Evolutionary conservation across 352 stramenopile genomes (phyloP).

Genomic region (Elongisporangium anandrum): DNA sequence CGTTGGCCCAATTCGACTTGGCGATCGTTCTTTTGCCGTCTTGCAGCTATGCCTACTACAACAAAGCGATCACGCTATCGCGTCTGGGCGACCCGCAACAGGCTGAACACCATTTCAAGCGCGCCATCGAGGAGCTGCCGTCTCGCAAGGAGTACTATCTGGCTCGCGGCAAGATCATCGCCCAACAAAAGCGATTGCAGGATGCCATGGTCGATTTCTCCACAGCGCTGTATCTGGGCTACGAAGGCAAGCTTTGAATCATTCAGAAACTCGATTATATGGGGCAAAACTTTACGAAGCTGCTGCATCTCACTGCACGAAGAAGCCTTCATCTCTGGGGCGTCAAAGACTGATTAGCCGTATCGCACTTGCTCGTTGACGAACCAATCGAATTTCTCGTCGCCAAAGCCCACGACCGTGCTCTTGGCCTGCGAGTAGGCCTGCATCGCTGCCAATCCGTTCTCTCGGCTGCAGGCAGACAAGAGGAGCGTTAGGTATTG

Average conservation of each 20-base stretch:
- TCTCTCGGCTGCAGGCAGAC: conserved; percentile 75
- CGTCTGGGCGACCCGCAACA: conserved; percentile 27
- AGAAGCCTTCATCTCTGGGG: too few relatives aligned
- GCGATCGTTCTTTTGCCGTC: conserved; percentile 42
- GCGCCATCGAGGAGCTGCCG: conserved; percentile 63
- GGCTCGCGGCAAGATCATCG: conserved; percentile 57
- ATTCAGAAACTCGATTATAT: background rate
- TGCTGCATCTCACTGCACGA: background rate
- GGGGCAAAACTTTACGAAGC: background rate
- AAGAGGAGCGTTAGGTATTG: too few relatives aligned
- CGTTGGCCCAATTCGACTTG: conserved; percentile 43
- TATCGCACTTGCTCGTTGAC: conserved; percentile 53
- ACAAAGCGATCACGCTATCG: conserved; percentile 53
- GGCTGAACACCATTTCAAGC: conserved; percentile 52
- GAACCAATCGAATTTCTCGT: conserved; percentile 80
- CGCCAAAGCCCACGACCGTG: conserved; percentile 54
- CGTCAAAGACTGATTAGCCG: conserved; percentile 16
- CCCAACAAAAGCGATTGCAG: conserved; percentile 66
- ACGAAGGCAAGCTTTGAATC: conserved; percentile 62
- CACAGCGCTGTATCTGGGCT: conserved; percentile 63
- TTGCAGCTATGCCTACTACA: conserved; percentile 66
- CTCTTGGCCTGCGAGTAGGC: conserved; percentile 82
- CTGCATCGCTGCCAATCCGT: conserved; percentile 60
- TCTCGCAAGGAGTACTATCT: conserved; percentile 71
- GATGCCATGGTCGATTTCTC: conserved; percentile 82